phyloP scores from a whole-genome alignment of 2,329 filamentous ascomycete genomes.

The Pseudovirgaria hyperparasitica region DNA sequence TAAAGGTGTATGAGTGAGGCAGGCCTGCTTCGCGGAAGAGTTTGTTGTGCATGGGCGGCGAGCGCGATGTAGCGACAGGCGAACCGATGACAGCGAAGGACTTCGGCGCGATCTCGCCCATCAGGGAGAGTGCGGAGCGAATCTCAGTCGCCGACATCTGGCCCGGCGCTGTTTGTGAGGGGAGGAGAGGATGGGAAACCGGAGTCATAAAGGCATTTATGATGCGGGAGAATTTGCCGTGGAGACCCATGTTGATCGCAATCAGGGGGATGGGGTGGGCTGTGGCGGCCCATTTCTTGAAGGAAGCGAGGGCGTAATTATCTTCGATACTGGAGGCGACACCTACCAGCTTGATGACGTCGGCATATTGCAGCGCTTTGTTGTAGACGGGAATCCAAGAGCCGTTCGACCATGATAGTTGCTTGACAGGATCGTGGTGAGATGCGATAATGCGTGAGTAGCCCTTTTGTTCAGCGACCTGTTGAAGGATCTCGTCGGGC shows the following conservation, averaged over 20 bases:
- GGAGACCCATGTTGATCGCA: slow-evolving; percentile 85
- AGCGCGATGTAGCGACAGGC: slow-evolving; percentile 70
- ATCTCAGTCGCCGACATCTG: slow-evolving; percentile 89
- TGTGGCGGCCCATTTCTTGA: slow-evolving; percentile 62
- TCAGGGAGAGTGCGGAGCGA: slow-evolving; percentile 59
- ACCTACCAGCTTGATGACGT: slow-evolving; percentile 90
- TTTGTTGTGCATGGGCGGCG: slow-evolving; percentile 79
- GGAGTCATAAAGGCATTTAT: slow-evolving; percentile 90
- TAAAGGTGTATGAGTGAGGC: slow-evolving; percentile 65
- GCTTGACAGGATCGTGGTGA: slow-evolving; percentile 74
- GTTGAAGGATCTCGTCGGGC: slow-evolving; percentile 60
- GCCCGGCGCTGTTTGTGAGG: slow-evolving; percentile 85
- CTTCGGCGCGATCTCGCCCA: slow-evolving; percentile 64
- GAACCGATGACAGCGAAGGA: slow-evolving; percentile 81
- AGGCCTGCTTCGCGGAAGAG: slow-evolving; percentile 67
- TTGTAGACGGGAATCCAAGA: slow-evolving; percentile 89
- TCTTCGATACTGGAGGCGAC: slow-evolving; percentile 64
- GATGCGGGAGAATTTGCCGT: slow-evolving; percentile 80
- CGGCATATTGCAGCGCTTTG: slow-evolving; percentile 74
- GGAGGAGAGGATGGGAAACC: slow-evolving; percentile 78
- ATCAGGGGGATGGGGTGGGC: slow-evolving; percentile 77
- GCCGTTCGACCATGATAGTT: slow-evolving; percentile 80
- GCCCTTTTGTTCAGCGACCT: slow-evolving; percentile 55
- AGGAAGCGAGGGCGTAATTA: slow-evolving; percentile 73
- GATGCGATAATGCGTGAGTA: slow-evolving; percentile 82